Evolutionary conservation across 805 yeast species (phyloP).

Genomic region (Candida khao-thaluensis): DNA sequence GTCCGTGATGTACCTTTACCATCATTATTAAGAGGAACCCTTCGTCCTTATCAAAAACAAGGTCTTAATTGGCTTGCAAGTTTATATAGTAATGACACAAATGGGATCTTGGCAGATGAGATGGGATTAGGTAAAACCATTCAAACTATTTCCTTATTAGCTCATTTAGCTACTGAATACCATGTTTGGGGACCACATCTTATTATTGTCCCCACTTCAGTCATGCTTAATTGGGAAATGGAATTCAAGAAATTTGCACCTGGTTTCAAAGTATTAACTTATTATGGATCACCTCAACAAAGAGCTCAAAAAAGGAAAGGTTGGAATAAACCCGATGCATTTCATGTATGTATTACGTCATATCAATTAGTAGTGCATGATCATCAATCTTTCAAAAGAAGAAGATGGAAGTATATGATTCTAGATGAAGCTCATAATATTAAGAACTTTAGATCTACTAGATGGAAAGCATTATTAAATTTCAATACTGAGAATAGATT

Average conservation of each 20-base stretch:
- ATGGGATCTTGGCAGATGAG: constrained; percentile 97
- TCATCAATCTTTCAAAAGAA: constrained; percentile 87
- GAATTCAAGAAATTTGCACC: constrained; percentile 98
- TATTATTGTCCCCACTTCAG: constrained; percentile 96
- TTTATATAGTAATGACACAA: constrained; percentile 84
- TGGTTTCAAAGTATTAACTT: constrained; percentile 91
- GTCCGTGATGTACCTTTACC: constrained; percentile 75
- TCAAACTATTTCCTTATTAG: constrained; percentile 84
- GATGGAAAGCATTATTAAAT: constrained; percentile 95
- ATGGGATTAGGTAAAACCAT: constrained; percentile 99
- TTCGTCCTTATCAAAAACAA: constrained; percentile 90
- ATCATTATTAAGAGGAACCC: constrained; percentile 68
- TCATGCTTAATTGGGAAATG: constrained; percentile 98
- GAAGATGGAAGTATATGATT: constrained; percentile 95
- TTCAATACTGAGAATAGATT: constrained; percentile 89
- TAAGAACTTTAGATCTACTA: constrained; percentile 90
- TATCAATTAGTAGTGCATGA: constrained; percentile 98
- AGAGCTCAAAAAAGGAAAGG: constrained; percentile 94
- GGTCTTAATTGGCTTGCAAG: constrained; percentile 98
- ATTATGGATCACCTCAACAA: constrained; percentile 96
- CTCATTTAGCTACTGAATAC: constrained; percentile 90
- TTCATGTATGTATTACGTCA: constrained; percentile 96
- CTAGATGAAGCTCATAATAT: constrained; percentile 98
- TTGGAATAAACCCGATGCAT: constrained; percentile 94
- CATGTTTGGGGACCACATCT: constrained; percentile 98